Evolutionary conservation across 1,139 yeast species (phyloP).

Genomic region (Arxiozyma telluris): DNA sequence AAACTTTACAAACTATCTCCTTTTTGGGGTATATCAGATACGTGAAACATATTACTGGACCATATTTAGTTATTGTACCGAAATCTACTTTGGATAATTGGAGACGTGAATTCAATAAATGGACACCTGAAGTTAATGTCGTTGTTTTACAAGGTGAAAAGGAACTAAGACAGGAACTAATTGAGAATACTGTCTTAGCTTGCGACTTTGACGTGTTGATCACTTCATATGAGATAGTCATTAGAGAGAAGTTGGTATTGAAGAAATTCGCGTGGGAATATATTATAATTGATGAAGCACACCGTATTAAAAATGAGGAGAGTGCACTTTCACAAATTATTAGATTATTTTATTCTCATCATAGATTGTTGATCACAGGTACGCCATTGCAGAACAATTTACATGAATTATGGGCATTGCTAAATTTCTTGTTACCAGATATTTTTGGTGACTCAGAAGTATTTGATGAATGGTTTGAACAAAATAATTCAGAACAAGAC

Average conservation of each 20-base stretch:
- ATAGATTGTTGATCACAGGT: conserved; percentile 67
- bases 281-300: conserved; percentile 73
- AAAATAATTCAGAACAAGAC: conserved; percentile 33
- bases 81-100: conserved; percentile 75
- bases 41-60: conserved; percentile 70
- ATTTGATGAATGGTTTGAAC: conserved; percentile 65
- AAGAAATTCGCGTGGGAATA: conserved; percentile 66
- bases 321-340: conserved; percentile 67
- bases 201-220: conserved; percentile 68
- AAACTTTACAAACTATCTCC: conserved; percentile 86
- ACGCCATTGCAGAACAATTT: conserved; percentile 74
- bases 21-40: conserved; percentile 71
- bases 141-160: conserved; percentile 68
- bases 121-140: conserved; percentile 72
- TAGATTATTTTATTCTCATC: conserved; percentile 59
- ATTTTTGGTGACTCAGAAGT: conserved; percentile 66
- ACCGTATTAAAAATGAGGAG: conserved; percentile 71
- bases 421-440: conserved; percentile 68
- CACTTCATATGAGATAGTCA: conserved; percentile 70
- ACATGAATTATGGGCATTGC: conserved; percentile 73
- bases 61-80: conserved; percentile 61
- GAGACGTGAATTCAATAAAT: conserved; percentile 64
- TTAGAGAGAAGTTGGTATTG: conserved; percentile 58
- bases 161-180: conserved; percentile 47
- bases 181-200: conserved; percentile 42